These are phyloP conservation scores for Williopsis jadinii DNA, from an alignment of 1,139 yeast genomes.

Conservation along the genomic window DNA sequence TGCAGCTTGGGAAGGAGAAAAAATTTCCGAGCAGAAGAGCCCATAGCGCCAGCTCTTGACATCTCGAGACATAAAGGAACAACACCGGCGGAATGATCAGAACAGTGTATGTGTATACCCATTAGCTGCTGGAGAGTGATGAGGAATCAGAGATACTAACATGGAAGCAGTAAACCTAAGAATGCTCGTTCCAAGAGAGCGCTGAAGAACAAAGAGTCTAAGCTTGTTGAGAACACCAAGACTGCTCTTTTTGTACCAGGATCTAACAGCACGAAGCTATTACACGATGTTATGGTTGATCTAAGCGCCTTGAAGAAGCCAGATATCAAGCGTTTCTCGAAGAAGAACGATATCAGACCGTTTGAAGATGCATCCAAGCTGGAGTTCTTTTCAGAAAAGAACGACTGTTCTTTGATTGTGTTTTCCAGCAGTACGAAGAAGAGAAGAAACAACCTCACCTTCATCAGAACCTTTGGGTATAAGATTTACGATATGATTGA, in stretches of 20 bases:
- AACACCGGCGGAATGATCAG: slow-evolving; percentile 42
- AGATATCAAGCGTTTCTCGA: slow-evolving; percentile 73
- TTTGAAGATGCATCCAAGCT: slow-evolving; percentile 85
- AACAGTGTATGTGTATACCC: slow-evolving; percentile 33
- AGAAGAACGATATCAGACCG: slow-evolving; percentile 85
- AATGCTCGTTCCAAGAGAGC: slow-evolving; percentile 97
- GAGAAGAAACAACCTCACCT: slow-evolving; percentile 87
- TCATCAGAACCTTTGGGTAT: slow-evolving; percentile 82
- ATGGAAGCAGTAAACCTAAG: slow-evolving; percentile 52
- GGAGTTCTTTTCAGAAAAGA: slow-evolving; percentile 92
- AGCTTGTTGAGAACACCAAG: slow-evolving; percentile 83
- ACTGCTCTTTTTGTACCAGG: slow-evolving; percentile 92
- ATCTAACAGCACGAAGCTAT: slow-evolving; percentile 64
- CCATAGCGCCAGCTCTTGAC: too few species aligned
- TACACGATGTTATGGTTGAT: slow-evolving; percentile 89
- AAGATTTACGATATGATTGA: slow-evolving; percentile 94
- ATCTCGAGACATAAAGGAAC: too few species aligned
- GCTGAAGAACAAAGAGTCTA: slow-evolving; percentile 80
- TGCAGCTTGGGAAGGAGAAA: too few species aligned
- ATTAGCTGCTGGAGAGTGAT: too few species aligned
- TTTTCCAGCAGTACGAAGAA: slow-evolving; percentile 79
- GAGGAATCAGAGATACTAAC: background rate
- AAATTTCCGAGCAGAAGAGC: too few species aligned
- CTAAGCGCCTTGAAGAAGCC: slow-evolving; percentile 91
- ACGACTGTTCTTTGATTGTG: slow-evolving; percentile 84